Conservation (phyloP, 306 rosid genomes). For the Cucurbita moschata region DNA sequence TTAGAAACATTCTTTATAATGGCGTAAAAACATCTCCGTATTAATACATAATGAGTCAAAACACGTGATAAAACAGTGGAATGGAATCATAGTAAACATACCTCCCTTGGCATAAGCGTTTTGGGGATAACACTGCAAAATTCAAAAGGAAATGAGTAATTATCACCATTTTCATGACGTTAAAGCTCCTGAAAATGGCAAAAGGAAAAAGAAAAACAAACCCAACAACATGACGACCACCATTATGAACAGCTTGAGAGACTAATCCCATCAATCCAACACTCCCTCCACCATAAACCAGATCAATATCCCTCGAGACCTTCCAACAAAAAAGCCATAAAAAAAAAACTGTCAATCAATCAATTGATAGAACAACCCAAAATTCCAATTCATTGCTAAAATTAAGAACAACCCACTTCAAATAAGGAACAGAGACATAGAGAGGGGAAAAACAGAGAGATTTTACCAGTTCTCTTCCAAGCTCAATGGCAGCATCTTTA, state of each 20-base stretch:
- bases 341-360: background rate
- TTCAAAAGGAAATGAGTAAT: background rate
- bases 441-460: background rate
- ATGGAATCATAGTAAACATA: slow-evolving; percentile 8
- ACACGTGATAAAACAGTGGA: slow-evolving; percentile 4
- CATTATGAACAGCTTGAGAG: slow-evolving; percentile 79
- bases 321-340: slow-evolving; percentile 7
- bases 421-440: background rate
- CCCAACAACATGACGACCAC: slow-evolving; percentile 96
- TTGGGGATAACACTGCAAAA: slow-evolving; percentile 76
- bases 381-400: background rate
- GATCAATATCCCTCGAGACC: slow-evolving; percentile 86
- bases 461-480: slow-evolving; percentile 70
- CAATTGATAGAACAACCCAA: background rate
- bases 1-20: no score
- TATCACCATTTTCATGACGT: background rate
- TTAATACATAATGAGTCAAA: background rate
- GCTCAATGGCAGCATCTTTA: slow-evolving; percentile 88
- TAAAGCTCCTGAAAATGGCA: background rate
- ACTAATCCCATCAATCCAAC: slow-evolving; percentile 92
- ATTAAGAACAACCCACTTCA: background rate
- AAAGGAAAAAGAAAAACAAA: slow-evolving; percentile 12
- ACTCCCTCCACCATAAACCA: slow-evolving; percentile 98
- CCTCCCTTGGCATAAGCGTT: slow-evolving; percentile 99
- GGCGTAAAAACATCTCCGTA: no score